Conservation (phyloP, 257 asterid species). For the Lantana camara region DNA sequence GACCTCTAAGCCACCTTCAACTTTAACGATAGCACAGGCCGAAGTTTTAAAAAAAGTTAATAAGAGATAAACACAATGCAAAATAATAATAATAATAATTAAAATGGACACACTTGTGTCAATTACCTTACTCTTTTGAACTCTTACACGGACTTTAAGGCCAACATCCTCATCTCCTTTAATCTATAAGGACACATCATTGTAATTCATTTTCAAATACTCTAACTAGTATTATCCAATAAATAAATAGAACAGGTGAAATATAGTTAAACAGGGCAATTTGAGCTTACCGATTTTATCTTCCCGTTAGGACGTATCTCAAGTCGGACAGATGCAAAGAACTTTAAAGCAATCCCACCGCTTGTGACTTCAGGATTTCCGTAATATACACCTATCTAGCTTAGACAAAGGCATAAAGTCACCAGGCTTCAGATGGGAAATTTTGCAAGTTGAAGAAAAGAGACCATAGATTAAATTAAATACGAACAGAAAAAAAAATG, state of each 20-base stretch:
- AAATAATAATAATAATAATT: no score
- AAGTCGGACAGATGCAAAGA: conserved; percentile 96
- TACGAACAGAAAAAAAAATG: background rate
- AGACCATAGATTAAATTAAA: background rate
- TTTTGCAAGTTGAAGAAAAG: conserved; percentile 16
- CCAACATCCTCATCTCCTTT: conserved; percentile 98
- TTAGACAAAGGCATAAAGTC: conserved; percentile 27
- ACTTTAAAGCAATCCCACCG: conserved; percentile 98
- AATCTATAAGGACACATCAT: conserved; percentile 44
- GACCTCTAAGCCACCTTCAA: conserved; percentile 11
- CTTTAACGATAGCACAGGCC: conserved; percentile 3
- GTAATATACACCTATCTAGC: conserved; percentile 94
- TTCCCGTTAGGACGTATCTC: conserved; percentile 97
- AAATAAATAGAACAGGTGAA: conserved; percentile 12
- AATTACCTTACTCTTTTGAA: conserved; percentile 95
- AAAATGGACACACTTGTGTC: no score
- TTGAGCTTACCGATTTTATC: conserved; percentile 86
- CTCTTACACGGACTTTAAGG: conserved; percentile 94
- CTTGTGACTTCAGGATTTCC: conserved; percentile 99
- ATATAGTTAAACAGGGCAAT: conserved; percentile 18
- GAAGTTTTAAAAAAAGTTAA: background rate
- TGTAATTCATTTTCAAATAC: conserved; percentile 14
- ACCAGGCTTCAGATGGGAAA: conserved; percentile 20
- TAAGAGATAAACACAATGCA: background rate
- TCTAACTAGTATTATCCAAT: conserved; percentile 3